Conservation (phyloP, 225 moss, liverwort and hornwort genomes). For the Pseudoscleropodium purum region DNA sequence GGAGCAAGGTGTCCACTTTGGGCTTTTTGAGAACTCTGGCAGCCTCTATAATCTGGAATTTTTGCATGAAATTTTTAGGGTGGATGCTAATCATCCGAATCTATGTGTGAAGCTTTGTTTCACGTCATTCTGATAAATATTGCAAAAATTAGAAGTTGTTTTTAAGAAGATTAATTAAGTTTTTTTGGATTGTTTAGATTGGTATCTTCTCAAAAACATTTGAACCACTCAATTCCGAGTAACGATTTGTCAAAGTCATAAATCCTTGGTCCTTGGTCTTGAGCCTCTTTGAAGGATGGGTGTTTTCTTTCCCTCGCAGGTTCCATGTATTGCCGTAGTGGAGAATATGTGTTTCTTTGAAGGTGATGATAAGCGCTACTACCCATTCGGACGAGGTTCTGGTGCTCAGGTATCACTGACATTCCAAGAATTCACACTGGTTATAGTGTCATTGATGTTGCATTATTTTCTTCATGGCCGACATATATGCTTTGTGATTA, state of each 20-base stretch:
- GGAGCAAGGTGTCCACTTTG: neutral
- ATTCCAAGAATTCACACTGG: neutral
- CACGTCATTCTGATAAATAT: neutral
- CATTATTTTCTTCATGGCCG: neutral
- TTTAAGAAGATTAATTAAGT: too few relatives aligned
- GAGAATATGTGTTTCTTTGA: constrained; percentile 99
- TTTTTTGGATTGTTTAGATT: neutral
- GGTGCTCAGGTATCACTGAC: constrained; percentile 62
- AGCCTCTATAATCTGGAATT: neutral
- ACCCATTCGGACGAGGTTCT: constrained; percentile 88
- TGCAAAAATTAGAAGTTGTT: neutral
- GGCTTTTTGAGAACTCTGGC: neutral
- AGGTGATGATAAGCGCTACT: constrained; percentile 91
- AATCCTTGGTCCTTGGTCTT: neutral
- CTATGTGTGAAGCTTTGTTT: neutral
- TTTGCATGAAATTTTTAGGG: neutral
- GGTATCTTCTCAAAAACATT: neutral
- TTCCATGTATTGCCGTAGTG: constrained; percentile 96
- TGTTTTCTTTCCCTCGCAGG: constrained; percentile 26
- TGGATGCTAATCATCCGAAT: neutral
- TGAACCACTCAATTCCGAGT: neutral
- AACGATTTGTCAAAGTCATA: neutral
- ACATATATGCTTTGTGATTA: neutral
- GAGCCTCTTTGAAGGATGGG: neutral
- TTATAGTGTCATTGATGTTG: neutral